Evolutionary conservation across 169 alveolate species (phyloP).

Genomic region (Plasmodium vivax): DNA sequence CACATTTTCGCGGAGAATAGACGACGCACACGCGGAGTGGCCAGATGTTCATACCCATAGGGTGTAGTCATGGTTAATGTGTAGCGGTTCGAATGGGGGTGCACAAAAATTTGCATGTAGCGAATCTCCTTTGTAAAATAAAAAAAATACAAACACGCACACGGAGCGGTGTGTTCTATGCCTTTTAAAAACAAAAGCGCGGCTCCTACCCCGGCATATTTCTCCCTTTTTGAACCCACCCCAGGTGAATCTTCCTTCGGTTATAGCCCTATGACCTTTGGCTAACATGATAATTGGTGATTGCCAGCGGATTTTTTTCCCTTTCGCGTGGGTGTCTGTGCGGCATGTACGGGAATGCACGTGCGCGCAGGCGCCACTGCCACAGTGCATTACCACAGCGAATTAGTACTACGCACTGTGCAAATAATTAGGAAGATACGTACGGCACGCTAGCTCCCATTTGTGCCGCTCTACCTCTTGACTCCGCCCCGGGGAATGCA

Average conservation of each 20-base stretch:
- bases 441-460: background rate
- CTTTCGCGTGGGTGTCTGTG: background rate
- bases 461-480: background rate
- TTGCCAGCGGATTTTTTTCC: background rate
- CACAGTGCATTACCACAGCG: background rate
- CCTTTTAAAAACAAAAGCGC: background rate
- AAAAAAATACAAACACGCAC: background rate
- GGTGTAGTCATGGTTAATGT: background rate
- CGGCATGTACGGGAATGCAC: background rate
- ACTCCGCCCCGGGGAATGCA: background rate
- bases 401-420: background rate
- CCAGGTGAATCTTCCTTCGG: background rate
- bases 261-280: background rate
- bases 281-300: background rate
- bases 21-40: background rate
- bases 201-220: background rate
- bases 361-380: background rate
- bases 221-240: background rate
- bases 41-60: background rate
- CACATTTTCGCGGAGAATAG: background rate
- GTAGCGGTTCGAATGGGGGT: background rate
- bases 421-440: background rate
- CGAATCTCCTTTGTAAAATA: background rate
- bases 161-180: background rate
- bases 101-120: background rate